Percentiles rank a stretch among this genome's conserved stretches.
phyloP scores from a whole-genome alignment of 2,329 filamentous ascomycete genomes.

The Venturia oleaginea region DNA sequence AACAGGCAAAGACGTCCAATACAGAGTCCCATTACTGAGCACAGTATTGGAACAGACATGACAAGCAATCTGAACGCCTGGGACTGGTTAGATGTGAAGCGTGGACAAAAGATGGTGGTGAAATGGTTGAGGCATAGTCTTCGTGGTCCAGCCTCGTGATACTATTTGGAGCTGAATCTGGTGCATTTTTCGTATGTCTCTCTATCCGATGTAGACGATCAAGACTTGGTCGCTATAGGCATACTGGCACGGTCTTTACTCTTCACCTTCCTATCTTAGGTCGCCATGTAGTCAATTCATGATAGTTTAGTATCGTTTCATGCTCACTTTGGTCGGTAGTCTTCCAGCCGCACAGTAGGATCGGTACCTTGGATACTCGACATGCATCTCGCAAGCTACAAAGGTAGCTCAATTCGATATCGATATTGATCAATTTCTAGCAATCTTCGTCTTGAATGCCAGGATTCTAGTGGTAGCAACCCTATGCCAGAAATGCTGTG shows the following conservation, averaged over 20 bases:
- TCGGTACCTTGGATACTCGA: no score
- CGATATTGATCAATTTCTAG: no score
- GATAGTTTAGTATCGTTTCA: background rate
- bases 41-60: background rate
- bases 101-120: background rate
- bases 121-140: background rate
- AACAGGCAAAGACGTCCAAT: background rate
- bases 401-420: no score
- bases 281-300: slow-evolving; percentile 28
- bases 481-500: no score
- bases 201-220: background rate
- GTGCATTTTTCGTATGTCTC: background rate
- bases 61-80: background rate
- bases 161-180: background rate
- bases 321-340: no score
- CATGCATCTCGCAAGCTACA: no score
- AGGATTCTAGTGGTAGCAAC: no score
- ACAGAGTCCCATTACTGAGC: background rate
- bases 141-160: background rate
- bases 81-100: background rate
- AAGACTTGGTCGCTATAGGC: background rate
- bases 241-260: background rate
- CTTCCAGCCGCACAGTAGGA: no score
- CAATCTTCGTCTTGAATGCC: no score
- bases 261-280: slow-evolving; percentile 26